A percentile compares a stretch with the other conserved stretches of the same genome.
Evolutionary conservation across 306 rosid species (phyloP).

Genomic region (Corylus americana): DNA sequence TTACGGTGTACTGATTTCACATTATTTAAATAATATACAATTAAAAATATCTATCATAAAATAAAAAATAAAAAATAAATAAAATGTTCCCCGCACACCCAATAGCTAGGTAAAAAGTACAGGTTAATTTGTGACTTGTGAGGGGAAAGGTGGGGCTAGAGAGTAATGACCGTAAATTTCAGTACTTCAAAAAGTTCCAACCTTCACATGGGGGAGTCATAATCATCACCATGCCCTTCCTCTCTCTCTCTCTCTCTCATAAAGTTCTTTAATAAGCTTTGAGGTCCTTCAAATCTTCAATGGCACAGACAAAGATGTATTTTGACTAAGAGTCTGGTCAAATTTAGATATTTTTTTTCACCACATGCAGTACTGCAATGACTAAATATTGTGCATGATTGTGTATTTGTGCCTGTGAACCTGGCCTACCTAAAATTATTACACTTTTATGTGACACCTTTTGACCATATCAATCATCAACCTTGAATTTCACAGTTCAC

Average conservation of each 20-base stretch:
- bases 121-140: too few relatives aligned
- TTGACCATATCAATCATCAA: background rate
- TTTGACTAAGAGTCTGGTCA: constrained; percentile 24
- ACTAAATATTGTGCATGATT: constrained; percentile 21
- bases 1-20: too few relatives aligned
- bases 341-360: constrained; percentile 33
- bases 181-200: background rate
- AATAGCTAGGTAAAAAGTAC: too few relatives aligned
- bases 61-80: too few relatives aligned
- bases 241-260: constrained; percentile 48
- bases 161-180: background rate
- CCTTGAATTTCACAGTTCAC: background rate
- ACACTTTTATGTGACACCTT: background rate
- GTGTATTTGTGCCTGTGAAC: constrained; percentile 37
- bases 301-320: constrained; percentile 42
- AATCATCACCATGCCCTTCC: constrained; percentile 34
- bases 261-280: constrained; percentile 21
- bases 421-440: background rate
- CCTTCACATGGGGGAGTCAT: constrained; percentile 41
- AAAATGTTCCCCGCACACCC: too few relatives aligned
- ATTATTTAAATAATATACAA: too few relatives aligned
- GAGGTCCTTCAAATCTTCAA: constrained; percentile 22
- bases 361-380: constrained; percentile 39
- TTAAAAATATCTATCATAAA: too few relatives aligned
- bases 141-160: background rate